Evolutionary conservation across 2,329 filamentous ascomycete genomes (phyloP).

Genomic region (Fusarium pseudograminearum): DNA sequence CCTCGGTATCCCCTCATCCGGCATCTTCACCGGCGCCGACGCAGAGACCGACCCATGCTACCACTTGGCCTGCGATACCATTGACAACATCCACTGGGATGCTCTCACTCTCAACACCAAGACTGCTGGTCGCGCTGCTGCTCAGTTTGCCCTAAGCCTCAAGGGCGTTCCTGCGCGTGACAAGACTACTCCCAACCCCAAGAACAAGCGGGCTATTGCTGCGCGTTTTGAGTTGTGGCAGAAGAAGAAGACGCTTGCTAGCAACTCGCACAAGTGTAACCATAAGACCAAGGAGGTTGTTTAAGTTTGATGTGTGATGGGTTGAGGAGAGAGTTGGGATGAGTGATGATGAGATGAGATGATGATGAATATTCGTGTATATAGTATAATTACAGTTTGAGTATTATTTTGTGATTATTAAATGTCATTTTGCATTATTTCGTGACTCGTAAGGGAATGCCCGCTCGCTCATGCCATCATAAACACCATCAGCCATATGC

Average conservation of each 20-base stretch:
- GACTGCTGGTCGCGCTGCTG: conserved; percentile 64
- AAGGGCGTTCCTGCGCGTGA: conserved; percentile 52
- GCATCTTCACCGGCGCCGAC: conserved; percentile 57
- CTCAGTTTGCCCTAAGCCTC: conserved; percentile 55
- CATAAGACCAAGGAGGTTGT: conserved; percentile 43
- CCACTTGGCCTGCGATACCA: conserved; percentile 56
- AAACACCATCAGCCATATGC: neutral
- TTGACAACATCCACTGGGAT: conserved; percentile 57
- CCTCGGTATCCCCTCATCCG: conserved; percentile 56
- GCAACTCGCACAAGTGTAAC: conserved; percentile 49
- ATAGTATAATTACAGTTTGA: conserved; percentile 5
- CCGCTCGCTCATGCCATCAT: conserved; percentile 5
- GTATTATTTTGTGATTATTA: neutral
- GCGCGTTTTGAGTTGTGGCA: conserved; percentile 46
- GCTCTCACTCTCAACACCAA: conserved; percentile 56
- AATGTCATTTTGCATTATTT: neutral
- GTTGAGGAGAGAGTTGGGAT: neutral
- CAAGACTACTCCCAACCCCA: conserved; percentile 48
- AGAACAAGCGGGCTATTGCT: conserved; percentile 43
- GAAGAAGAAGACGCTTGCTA: conserved; percentile 40
- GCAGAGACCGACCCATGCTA: conserved; percentile 53
- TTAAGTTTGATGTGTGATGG: neutral
- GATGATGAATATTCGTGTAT: conserved; percentile 19
- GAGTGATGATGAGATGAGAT: conserved; percentile 25
- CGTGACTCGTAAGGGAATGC: conserved; percentile 8